These are phyloP conservation scores for Amaranthus cruentus DNA, from an alignment of 148 eudicot species.

Conservation along the genomic window DNA sequence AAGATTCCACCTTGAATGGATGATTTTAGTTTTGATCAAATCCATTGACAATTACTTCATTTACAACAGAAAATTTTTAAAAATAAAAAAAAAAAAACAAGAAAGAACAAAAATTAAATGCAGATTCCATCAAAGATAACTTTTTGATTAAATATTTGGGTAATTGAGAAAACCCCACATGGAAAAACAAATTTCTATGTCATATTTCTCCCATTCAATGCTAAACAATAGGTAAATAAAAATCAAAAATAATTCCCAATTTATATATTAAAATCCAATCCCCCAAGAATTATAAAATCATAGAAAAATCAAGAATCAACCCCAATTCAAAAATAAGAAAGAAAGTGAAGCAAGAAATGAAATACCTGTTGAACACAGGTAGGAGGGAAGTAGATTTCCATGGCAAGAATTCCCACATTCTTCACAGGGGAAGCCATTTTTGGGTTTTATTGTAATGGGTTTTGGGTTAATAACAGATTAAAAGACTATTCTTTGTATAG, in stretches of 20 bases:
- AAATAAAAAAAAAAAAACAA: not conserved
- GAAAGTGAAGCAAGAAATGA: not conserved
- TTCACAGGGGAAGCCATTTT: slow-evolving; percentile 27
- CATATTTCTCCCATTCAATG: not conserved
- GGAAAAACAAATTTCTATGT: not conserved
- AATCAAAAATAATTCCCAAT: no score
- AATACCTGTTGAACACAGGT: slow-evolving; percentile 87
- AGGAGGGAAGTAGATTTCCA: slow-evolving; percentile 98
- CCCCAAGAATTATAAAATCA: no score
- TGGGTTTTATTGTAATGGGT: not conserved
- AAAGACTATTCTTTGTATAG: not conserved
- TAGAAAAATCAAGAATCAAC: no score
- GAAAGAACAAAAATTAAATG: not conserved
- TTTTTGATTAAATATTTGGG: not conserved
- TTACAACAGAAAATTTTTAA: no score
- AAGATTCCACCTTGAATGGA: not conserved
- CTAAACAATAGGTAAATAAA: no score
- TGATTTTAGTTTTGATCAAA: no score
- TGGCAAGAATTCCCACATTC: slow-evolving; percentile 94
- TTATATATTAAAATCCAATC: no score
- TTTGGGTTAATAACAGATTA: not conserved
- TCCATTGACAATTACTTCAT: no score
- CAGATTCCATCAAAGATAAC: not conserved
- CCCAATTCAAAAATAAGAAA: no score
- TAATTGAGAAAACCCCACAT: not conserved